Evolutionary conservation across 2,329 filamentous ascomycete genomes (phyloP).

Genomic region (Xylaria digitata): DNA sequence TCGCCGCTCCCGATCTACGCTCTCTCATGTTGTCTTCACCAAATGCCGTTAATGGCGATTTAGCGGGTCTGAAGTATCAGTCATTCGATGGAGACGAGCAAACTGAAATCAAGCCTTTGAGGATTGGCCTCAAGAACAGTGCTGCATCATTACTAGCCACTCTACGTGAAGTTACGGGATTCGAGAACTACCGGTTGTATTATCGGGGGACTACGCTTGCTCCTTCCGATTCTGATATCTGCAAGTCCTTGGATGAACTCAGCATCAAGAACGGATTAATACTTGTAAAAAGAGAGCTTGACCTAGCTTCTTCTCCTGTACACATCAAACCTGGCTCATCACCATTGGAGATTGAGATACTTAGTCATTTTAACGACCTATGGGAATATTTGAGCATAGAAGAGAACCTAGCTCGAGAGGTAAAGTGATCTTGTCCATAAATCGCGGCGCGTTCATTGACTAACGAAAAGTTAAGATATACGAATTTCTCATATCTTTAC

Average conservation of each 20-base stretch:
- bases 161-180: slow-evolving; percentile 76
- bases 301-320: slow-evolving; percentile 56
- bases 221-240: slow-evolving; percentile 68
- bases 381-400: slow-evolving; percentile 84
- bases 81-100: slow-evolving; percentile 72
- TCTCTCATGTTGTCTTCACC: slow-evolving; percentile 64
- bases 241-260: slow-evolving; percentile 75
- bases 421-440: slow-evolving; percentile 49
- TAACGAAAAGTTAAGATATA: slow-evolving; percentile 65
- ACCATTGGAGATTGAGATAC: slow-evolving; percentile 79
- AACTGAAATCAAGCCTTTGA: slow-evolving; percentile 70
- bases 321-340: slow-evolving; percentile 64
- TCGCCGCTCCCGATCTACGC: slow-evolving; percentile 68
- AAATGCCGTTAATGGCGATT: slow-evolving; percentile 69
- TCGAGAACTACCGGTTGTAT: slow-evolving; percentile 80
- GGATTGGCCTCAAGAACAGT: slow-evolving; percentile 77
- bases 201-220: slow-evolving; percentile 74
- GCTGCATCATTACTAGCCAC: slow-evolving; percentile 74
- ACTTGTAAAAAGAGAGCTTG: slow-evolving; percentile 70
- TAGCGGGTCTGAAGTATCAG: slow-evolving; percentile 77
- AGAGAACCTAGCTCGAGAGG: slow-evolving; percentile 74
- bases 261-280: slow-evolving; percentile 73
- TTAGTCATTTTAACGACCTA: slow-evolving; percentile 84
- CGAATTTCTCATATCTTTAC: slow-evolving; percentile 75
- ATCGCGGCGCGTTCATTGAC: background rate